Evolutionary conservation across 2,329 filamentous ascomycete genomes (phyloP).

Genomic region (Neoscytalidium dimidiatum): DNA sequence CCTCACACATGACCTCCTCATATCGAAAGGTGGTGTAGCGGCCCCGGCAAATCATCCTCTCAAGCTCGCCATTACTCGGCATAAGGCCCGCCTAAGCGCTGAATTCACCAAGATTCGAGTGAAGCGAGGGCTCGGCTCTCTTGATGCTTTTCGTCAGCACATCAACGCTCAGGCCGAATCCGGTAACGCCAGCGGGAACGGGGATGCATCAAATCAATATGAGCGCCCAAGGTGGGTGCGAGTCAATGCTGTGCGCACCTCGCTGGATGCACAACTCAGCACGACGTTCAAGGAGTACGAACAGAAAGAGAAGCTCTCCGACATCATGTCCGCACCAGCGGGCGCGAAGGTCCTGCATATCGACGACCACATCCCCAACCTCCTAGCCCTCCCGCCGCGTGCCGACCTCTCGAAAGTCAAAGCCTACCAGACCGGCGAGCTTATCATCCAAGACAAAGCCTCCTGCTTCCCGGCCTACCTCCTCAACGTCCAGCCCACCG

Average conservation of each 20-base stretch:
- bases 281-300: conserved; percentile 71
- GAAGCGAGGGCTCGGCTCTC: conserved; percentile 66
- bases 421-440: conserved; percentile 73
- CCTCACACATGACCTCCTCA: conserved; percentile 80
- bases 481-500: conserved; percentile 65
- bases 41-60: conserved; percentile 79
- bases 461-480: conserved; percentile 95
- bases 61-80: conserved; percentile 71
- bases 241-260: conserved; percentile 76
- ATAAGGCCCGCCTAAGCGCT: conserved; percentile 77
- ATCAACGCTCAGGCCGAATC: conserved; percentile 48
- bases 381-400: conserved; percentile 74
- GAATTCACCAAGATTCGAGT: conserved; percentile 82
- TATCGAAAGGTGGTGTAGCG: conserved; percentile 80
- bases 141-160: conserved; percentile 65
- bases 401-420: conserved; percentile 71
- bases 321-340: conserved; percentile 52
- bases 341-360: conserved; percentile 61
- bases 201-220: conserved; percentile 37
- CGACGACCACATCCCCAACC: conserved; percentile 80
- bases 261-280: conserved; percentile 69
- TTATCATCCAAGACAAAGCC: conserved; percentile 95
- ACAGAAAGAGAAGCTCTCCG: conserved; percentile 56
- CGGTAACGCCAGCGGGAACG: conserved; percentile 28
- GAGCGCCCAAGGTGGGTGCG: conserved; percentile 87